Conservation (phyloP, 148 eudicot species). For the Chenopodium formosanum region DNA sequence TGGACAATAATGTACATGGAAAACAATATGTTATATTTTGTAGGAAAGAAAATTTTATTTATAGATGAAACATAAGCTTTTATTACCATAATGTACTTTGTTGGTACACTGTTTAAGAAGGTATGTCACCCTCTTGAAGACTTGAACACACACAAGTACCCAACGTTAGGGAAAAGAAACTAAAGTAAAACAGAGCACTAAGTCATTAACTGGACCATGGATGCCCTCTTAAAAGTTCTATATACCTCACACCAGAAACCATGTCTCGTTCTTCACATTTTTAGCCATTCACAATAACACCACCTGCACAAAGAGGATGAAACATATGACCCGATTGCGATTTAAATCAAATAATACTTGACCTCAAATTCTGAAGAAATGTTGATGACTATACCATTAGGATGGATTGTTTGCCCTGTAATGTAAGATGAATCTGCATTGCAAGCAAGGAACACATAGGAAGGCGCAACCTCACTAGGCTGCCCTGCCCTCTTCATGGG, state of each 20-base stretch:
- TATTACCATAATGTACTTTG: constrained; percentile 12
- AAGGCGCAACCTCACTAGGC: constrained; percentile 73
- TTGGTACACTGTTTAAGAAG: constrained; percentile 1
- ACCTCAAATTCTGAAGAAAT: neutral
- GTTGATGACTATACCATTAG: constrained; percentile 47
- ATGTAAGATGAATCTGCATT: constrained; percentile 69
- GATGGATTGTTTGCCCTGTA: constrained; percentile 75
- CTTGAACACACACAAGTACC: neutral
- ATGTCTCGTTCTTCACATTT: neutral
- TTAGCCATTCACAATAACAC: constrained; percentile 31
- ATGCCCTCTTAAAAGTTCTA: neutral
- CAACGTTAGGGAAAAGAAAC: neutral
- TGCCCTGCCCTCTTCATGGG: constrained; percentile 87
- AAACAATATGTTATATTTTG: too few relatives aligned
- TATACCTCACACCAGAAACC: neutral
- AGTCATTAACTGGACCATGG: neutral
- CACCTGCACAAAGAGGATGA: constrained; percentile 27
- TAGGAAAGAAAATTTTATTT: too few relatives aligned
- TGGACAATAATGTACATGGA: too few relatives aligned
- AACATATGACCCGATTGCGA: neutral
- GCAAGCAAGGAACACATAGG: constrained; percentile 70
- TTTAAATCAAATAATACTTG: neutral
- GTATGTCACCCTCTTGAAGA: neutral
- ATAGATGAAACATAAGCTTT: neutral
- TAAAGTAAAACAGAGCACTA: neutral